Evolutionary conservation across 1,284 basidiomycete genomes (phyloP).

Genomic region (Coniferiporia weirii): DNA sequence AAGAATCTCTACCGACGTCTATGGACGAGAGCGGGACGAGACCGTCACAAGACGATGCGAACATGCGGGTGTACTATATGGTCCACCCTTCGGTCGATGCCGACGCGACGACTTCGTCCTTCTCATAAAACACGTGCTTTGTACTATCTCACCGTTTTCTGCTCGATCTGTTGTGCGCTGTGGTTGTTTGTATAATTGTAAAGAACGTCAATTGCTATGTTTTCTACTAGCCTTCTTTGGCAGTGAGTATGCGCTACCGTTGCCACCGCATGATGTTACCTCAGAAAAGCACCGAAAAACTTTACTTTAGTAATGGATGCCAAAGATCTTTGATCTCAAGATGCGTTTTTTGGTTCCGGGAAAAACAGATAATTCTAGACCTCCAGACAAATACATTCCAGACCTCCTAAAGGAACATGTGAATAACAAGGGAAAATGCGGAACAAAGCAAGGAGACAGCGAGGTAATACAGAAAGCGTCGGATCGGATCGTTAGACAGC

Average conservation of each 20-base stretch:
- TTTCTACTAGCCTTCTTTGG: neutral
- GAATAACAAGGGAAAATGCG: neutral
- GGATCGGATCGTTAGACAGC: slow-evolving; percentile 1
- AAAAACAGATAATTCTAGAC: neutral
- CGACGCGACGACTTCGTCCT: slow-evolving; percentile 42
- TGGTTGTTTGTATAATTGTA: neutral
- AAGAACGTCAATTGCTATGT: neutral
- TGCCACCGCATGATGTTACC: neutral
- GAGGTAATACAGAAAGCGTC: neutral
- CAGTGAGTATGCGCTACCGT: too few relatives aligned
- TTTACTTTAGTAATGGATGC: neutral
- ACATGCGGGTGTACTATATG: slow-evolving; percentile 72
- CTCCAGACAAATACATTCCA: neutral
- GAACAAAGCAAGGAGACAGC: neutral
- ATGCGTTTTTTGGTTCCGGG: neutral
- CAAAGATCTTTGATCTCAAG: neutral
- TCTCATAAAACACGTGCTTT: slow-evolving; percentile 9
- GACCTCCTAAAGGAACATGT: neutral
- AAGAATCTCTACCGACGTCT: slow-evolving; percentile 66
- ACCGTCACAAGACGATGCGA: slow-evolving; percentile 47
- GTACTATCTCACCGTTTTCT: neutral
- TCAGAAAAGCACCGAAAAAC: neutral
- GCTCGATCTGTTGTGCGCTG: neutral
- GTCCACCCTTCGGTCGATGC: slow-evolving; percentile 77
- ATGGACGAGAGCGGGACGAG: slow-evolving; percentile 44